Evolutionary conservation across 2,329 filamentous ascomycete genomes (phyloP).

Genomic region (Curvularia lunata): DNA sequence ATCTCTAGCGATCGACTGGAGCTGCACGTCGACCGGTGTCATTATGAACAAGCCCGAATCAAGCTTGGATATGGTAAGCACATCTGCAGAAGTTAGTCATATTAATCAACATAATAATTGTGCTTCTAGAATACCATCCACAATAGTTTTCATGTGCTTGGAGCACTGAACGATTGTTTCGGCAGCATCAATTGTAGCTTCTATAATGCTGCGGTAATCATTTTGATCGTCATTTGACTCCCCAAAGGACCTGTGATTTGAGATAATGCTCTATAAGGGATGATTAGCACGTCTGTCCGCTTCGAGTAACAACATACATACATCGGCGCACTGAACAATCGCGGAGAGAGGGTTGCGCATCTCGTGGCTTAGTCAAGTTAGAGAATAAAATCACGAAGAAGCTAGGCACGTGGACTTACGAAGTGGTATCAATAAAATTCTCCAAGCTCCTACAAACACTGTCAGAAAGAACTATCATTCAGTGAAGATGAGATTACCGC

Average conservation of each 20-base stretch:
- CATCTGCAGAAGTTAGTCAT: background rate
- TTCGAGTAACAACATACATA: slow-evolving; percentile 29
- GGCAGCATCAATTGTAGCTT: slow-evolving; percentile 43
- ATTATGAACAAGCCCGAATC: slow-evolving; percentile 53
- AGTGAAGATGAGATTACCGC: slow-evolving; percentile 1
- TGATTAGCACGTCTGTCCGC: background rate
- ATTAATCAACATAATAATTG: too few relatives aligned
- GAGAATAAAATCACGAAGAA: background rate
- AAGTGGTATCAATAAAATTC: slow-evolving; percentile 46
- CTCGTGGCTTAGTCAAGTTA: slow-evolving; percentile 38
- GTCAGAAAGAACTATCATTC: background rate
- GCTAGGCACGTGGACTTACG: slow-evolving; percentile 1
- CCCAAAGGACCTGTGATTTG: slow-evolving; percentile 15
- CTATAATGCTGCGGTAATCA: slow-evolving; percentile 22
- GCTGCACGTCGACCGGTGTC: slow-evolving; percentile 49
- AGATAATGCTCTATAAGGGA: slow-evolving; percentile 23
- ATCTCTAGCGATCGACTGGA: slow-evolving; percentile 42
- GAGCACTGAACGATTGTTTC: slow-evolving; percentile 54
- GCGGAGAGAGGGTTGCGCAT: slow-evolving; percentile 54
- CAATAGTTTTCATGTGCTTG: slow-evolving; percentile 55
- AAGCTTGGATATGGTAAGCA: slow-evolving; percentile 46
- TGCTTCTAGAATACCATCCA: slow-evolving; percentile 40
- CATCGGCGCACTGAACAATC: slow-evolving; percentile 53
- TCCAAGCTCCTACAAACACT: slow-evolving; percentile 18
- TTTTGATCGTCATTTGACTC: slow-evolving; percentile 13